Evolutionary conservation across 768 basidiomycete genomes (phyloP), one percentile per base, ranked within the genome.

Genomic region (Glaciozyma antarctica): DNA sequence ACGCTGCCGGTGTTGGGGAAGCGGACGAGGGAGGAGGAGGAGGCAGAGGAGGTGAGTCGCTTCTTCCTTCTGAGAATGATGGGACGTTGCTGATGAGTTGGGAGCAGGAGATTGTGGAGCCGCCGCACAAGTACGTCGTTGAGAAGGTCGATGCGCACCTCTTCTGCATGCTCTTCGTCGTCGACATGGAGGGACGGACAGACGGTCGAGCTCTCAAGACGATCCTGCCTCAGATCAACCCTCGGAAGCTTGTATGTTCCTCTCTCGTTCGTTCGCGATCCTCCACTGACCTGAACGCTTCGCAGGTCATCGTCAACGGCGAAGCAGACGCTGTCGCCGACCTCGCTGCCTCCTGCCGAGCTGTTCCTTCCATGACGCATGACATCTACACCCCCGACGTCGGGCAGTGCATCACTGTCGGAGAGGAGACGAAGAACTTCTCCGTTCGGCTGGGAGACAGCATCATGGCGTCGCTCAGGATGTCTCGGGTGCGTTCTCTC

Each of bases 131-230:
- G 76, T 98, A 85, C 71, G 81, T 95, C 54, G 82, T 85, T 1
- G 85, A 86, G 51, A 81, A 83, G 30, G 79, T 88, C 9, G 85
- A 87, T 63, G 82, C 97, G 30, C 86, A 90, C 63, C 75, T 98
- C 43, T 84, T 87, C 38, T 95, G 94, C 72, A 84, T 87, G 7
- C 78, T 98, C 34, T 82, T 92, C 54, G 98, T 88, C 72, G 85
- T 98, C 54, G 94, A 99, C 74, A 85, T 98, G 83, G 95, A 98
- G 73, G 95, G 95, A 38, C 78, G 94, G 60, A 93, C 93, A 72
- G 95, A 99, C 72, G 94, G 94, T 2, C 88, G 94, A 66, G 92
- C 95, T 1, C 86, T 95, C 66, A 97, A 97, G 77, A 92, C 88
- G 0, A 95, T 99, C 68, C 86, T 98, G 7, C 90, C 94, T 5